Evolutionary conservation across 768 basidiomycete species (phyloP), one percentile per base, ranked within the genome.

Genomic region (Galerina marginata): DNA sequence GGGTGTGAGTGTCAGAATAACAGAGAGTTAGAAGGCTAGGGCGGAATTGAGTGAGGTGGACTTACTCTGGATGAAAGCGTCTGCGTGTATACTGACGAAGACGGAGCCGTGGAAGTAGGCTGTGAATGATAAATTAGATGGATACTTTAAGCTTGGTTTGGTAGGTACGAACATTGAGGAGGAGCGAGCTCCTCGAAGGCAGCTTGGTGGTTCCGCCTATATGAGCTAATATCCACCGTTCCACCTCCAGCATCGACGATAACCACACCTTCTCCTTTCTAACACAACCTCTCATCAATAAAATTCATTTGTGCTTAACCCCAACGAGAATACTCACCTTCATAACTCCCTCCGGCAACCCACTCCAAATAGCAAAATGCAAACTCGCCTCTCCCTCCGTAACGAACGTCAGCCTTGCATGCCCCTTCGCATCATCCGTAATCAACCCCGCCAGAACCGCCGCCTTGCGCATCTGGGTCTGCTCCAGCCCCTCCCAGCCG

Each of bases 321-420:
- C 6, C 16, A 10, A 12, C 25, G 29, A 29, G 11, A 25, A 38
- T 2, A 29, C 64, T 2, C 42, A 76, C 79, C 59, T 71, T 66
- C 46, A 79, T 56, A 0, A 68, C 70, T 11, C 80, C 76, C 0
- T 73, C 71, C 4, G 76, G 74, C 6, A 83, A 60, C 0, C 81
- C 77, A 40, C 66, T 72, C 39, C 70, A 56, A 23, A 87, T 72
- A 38, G 85, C 86, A 63, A 77, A 86, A 62, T 88, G 82, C 20
- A 87, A 67, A 63, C 81, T 83, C 0, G 87, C 87, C 66, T 89
- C 87, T 0, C 87, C 87, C 61, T 88, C 86, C 0, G 86, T 87
- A 20, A 88, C 79, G 38, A 88, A 82, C 9, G 79, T 79, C 3
- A 88, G 62, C 0, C 83, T 80, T 1, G 73, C 69, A 36, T 77